phyloP scores from a whole-genome alignment of 2,329 filamentous ascomycete genomes.

The Didymella sp. region DNA sequence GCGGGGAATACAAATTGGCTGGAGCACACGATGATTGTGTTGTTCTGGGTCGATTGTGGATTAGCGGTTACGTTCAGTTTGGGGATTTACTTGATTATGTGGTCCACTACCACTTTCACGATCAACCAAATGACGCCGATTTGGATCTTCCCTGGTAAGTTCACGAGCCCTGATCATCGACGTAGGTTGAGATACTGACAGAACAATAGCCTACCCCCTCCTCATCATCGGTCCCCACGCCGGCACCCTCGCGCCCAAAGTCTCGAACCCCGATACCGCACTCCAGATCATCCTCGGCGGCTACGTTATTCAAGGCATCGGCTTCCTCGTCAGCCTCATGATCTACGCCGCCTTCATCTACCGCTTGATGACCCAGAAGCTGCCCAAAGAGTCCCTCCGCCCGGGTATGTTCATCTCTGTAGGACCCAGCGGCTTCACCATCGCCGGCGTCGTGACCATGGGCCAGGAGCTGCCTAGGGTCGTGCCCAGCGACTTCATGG shows the following conservation, averaged over 20 bases:
- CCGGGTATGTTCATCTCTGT: constrained; percentile 88
- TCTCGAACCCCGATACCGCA: constrained; percentile 51
- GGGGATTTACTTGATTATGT: constrained; percentile 76
- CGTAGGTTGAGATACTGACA: background rate
- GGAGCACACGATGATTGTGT: constrained; percentile 63
- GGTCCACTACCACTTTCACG: constrained; percentile 71
- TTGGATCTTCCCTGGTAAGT: constrained; percentile 7
- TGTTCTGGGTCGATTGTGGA: constrained; percentile 78
- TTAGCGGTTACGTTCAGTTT: constrained; percentile 72
- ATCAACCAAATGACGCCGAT: constrained; percentile 79
- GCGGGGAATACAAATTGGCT: constrained; percentile 61
- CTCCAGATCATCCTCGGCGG: constrained; percentile 66
- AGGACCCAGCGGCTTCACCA: constrained; percentile 75
- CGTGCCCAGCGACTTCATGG: constrained; percentile 63
- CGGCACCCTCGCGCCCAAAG: constrained; percentile 60
- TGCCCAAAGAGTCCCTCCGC: constrained; percentile 75
- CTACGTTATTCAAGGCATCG: constrained; percentile 68
- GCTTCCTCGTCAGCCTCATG: constrained; percentile 73
- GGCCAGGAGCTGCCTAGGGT: constrained; percentile 58
- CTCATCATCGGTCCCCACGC: constrained; percentile 79
- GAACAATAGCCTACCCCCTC: constrained; percentile 69
- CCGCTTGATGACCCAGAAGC: constrained; percentile 85
- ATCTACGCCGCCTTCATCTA: constrained; percentile 86
- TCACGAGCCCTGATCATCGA: background rate
- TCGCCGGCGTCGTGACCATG: constrained; percentile 66